These are phyloP conservation scores for Mucuna pruriens DNA, from an alignment of 306 rosid genomes.

Conservation along the genomic window DNA sequence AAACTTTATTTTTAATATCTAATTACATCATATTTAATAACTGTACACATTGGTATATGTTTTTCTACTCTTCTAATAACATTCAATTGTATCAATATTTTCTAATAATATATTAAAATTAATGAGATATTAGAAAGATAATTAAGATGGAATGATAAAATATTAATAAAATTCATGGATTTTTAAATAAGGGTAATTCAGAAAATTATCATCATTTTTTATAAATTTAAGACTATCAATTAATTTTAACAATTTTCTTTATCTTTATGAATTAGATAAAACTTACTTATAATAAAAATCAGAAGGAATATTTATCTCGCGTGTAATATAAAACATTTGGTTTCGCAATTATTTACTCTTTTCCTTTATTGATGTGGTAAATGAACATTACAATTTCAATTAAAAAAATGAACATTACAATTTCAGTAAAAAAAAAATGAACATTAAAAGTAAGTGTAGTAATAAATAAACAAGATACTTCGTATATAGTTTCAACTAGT, in stretches of 20 bases:
- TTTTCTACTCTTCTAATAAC: not conserved
- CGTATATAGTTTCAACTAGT: too few species aligned
- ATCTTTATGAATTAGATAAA: too few species aligned
- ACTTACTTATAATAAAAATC: too few species aligned
- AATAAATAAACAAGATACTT: too few species aligned
- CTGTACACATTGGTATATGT: not conserved
- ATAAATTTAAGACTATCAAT: too few species aligned
- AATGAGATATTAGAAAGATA: not conserved
- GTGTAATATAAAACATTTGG: not conserved
- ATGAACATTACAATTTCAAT: not conserved
- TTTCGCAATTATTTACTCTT: not conserved
- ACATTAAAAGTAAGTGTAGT: not conserved
- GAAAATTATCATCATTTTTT: too few species aligned
- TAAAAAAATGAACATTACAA: not conserved
- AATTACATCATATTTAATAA: not conserved
- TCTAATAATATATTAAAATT: not conserved
- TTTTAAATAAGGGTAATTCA: too few species aligned
- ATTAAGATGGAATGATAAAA: not conserved
- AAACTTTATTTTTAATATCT: not conserved
- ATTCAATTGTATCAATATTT: not conserved
- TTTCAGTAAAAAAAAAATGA: too few species aligned
- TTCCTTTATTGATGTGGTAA: not conserved
- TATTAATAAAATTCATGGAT: not conserved
- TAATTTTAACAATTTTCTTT: too few species aligned
- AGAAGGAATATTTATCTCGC: too few species aligned